Percentiles rank a stretch among this genome's conserved stretches.
Evolutionary conservation across 805 yeast genomes (phyloP).

Genomic region (Ogataea nakhonphanomensis): DNA sequence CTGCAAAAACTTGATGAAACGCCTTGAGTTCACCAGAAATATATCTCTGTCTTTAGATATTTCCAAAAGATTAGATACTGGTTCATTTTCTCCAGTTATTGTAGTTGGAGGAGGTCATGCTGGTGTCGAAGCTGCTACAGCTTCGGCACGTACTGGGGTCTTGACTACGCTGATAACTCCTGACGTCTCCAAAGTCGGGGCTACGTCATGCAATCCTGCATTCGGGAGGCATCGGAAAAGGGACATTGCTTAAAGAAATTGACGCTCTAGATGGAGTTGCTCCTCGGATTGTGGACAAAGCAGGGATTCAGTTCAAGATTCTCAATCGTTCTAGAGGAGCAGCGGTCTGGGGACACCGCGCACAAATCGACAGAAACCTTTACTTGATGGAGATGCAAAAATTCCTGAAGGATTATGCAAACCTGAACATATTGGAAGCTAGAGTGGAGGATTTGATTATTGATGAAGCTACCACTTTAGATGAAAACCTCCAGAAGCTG

Average conservation of each 20-base stretch:
- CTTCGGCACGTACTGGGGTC: constrained; percentile 81
- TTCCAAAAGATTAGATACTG: constrained; percentile 26
- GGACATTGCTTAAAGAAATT: constrained; percentile 84
- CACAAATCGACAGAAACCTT: constrained; percentile 86
- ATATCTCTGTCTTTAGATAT: constrained; percentile 37
- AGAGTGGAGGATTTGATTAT: constrained; percentile 83
- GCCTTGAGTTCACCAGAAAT: constrained; percentile 8
- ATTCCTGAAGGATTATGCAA: constrained; percentile 51
- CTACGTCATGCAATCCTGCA: constrained; percentile 95
- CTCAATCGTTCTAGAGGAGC: constrained; percentile 86
- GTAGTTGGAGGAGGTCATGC: constrained; percentile 99
- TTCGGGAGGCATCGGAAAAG: constrained; percentile 98
- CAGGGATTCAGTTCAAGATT: constrained; percentile 89
- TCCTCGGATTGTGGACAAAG: constrained; percentile 79
- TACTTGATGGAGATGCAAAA: constrained; percentile 79
- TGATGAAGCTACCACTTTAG: constrained; percentile 32
- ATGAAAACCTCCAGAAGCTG: constrained; percentile 36
- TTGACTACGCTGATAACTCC: constrained; percentile 76
- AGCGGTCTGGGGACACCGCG: constrained; percentile 98
- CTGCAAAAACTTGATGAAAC: too few species aligned
- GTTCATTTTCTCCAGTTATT: constrained; percentile 57
- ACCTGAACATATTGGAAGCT: constrained; percentile 62
- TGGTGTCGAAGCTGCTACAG: constrained; percentile 96
- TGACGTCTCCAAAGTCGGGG: constrained; percentile 69
- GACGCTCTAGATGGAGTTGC: constrained; percentile 97